Base-by-base conservation (phyloP, 345 rosid species). In the Sapria himalayana region DNA sequence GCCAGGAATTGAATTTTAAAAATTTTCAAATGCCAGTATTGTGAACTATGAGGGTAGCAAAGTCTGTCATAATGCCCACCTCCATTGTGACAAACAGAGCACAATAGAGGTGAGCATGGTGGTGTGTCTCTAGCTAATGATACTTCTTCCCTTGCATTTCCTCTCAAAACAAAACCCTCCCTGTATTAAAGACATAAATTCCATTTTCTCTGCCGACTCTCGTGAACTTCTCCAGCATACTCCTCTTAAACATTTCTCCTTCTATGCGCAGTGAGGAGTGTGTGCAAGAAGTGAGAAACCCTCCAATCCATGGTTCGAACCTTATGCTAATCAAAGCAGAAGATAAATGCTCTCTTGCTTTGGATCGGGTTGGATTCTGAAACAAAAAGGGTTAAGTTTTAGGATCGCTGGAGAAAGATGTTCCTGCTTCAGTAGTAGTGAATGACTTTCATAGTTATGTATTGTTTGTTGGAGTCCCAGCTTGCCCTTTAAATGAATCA, bases 51-150 rank as follows among this genome's bases (percentile, higher is more conserved):
- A n/a, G n/a, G n/a, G n/a, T n/a, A n/a, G n/a, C n/a, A n/a, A n/a
- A n/a, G n/a, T n/a, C n/a, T n/a, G n/a, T n/a, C n/a, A n/a, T n/a
- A n/a, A n/a, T n/a, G n/a, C n/a, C n/a, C n/a, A n/a, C n/a, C n/a
- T n/a, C n/a, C n/a, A n/a, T n/a, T n/a, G n/a, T 80, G 99, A 60
- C 99, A 91, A 37, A 91, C 78, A 14, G 99, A 91, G 48, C 99
- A 91, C 58, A 91, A 57, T 9, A 95, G 99, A 61, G 95, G 95
- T 1, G 96, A 95, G 4, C 85, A 93, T 18, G 67, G 81, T 17
- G 99, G 92, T 7, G 69, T 69, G 48, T 63, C 84, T 55, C 93
- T 71, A 33, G 92, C 69, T 47, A 91, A 63, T 24, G 93, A 75
- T 58, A 84, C 46, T 22, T 79, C 93, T 58, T 84, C 96, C 74